These are phyloP conservation scores for Plectosphaerella cucumerina DNA, from an alignment of 2,329 filamentous ascomycete species.

Conservation along the genomic window DNA sequence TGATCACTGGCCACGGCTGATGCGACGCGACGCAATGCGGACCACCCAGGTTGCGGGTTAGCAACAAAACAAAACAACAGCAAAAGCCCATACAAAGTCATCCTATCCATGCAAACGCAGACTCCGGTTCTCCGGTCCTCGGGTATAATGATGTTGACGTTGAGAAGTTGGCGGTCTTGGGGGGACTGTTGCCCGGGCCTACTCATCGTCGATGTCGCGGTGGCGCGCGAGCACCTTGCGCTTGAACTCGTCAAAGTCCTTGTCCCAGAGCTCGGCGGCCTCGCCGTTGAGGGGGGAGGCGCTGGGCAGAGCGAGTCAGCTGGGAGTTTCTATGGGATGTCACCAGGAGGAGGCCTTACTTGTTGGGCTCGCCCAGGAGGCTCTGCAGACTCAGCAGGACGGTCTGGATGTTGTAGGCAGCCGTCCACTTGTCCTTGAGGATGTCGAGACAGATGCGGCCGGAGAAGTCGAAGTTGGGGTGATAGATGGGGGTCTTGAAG, in stretches of 20 bases:
- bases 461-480: conserved; percentile 97
- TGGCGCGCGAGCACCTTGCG: conserved; percentile 62
- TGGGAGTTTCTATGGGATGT: not conserved
- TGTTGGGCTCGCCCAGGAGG: conserved; percentile 93
- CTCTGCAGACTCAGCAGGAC: conserved; percentile 92
- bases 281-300: conserved; percentile 93
- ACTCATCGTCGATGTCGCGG: conserved; percentile 62
- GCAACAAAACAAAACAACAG: conserved; percentile 12
- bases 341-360: conserved; percentile 54
- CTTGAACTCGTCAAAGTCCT: conserved; percentile 82
- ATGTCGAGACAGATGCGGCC: conserved; percentile 97
- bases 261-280: conserved; percentile 94
- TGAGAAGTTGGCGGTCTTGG: not conserved
- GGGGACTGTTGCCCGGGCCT: conserved; percentile 11
- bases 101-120: conserved; percentile 15
- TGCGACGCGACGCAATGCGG: conserved; percentile 20
- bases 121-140: conserved; percentile 39
- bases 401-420: conserved; percentile 93
- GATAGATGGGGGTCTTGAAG: conserved; percentile 98
- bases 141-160: conserved; percentile 8
- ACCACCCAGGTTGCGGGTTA: conserved; percentile 18
- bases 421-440: conserved; percentile 98
- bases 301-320: conserved; percentile 39
- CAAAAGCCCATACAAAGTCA: conserved; percentile 24
- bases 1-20: not conserved